phyloP scores from a whole-genome alignment of 768 basidiomycete species.

The Rhizopogon rudus region DNA sequence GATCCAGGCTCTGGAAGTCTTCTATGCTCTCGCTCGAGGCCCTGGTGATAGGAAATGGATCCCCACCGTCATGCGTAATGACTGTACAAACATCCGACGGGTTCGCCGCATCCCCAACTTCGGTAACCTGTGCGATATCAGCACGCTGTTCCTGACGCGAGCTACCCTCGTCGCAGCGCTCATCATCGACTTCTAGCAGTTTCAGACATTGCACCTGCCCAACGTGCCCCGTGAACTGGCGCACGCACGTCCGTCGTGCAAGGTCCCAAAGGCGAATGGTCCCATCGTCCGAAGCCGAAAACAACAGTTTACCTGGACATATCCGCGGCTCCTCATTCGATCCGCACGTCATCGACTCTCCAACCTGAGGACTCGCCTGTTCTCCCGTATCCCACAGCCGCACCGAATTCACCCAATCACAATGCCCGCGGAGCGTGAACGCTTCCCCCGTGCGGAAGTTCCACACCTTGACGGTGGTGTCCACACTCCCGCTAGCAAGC shows the following conservation, averaged over 20 bases:
- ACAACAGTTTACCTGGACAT: constrained; percentile 88
- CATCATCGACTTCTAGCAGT: constrained; percentile 65
- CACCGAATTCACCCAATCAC: constrained; percentile 96
- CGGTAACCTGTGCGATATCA: constrained; percentile 10
- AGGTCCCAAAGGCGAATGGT: constrained; percentile 95
- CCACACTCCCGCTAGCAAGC: constrained; percentile 88
- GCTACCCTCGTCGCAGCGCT: constrained; percentile 31
- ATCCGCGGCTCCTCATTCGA: constrained; percentile 42
- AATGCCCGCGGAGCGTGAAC: constrained; percentile 89
- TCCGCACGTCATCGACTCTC: constrained; percentile 13
- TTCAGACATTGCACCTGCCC: constrained; percentile 93
- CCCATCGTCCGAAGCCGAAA: constrained; percentile 95
- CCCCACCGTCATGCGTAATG: constrained; percentile 20
- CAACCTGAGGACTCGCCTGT: constrained; percentile 4
- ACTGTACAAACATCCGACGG: constrained; percentile 23
- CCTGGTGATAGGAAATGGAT: background rate
- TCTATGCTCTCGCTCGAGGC: constrained; percentile 9
- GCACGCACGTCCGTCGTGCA: constrained; percentile 69
- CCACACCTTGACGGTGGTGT: constrained; percentile 94
- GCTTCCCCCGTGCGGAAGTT: constrained; percentile 89
- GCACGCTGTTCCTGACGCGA: constrained; percentile 5
- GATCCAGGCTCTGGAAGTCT: constrained; percentile 7
- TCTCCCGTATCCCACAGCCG: constrained; percentile 73
- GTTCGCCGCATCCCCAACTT: constrained; percentile 8
- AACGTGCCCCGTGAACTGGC: constrained; percentile 84